These are phyloP conservation scores for Eucalyptus pumila DNA, from an alignment of 345 rosid species.

Conservation along the genomic window DNA sequence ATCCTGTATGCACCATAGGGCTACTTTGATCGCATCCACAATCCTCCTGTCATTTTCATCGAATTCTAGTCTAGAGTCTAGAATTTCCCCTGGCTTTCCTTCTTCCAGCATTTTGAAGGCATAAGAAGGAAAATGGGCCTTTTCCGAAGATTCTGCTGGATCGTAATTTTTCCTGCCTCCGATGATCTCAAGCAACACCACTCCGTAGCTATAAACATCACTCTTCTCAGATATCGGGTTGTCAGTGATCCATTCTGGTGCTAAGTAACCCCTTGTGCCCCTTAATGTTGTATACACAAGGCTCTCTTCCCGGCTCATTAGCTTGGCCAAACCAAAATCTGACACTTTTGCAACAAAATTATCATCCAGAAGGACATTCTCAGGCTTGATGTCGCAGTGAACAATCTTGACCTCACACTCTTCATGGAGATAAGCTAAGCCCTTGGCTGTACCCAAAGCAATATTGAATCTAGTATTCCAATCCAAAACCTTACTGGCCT, in stretches of 20 bases:
- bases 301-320: conserved; percentile 30
- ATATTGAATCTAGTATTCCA: conserved; percentile 28
- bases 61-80: conserved; percentile 13
- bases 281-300: conserved; percentile 22
- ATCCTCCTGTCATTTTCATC: conserved; percentile 4
- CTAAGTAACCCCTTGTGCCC: conserved; percentile 50
- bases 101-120: conserved; percentile 36
- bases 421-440: conserved; percentile 36
- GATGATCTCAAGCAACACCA: conserved; percentile 41
- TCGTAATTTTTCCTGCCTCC: conserved; percentile 35
- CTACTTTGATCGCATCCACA: conserved; percentile 18
- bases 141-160: conserved; percentile 7
- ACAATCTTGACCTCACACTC: conserved; percentile 31
- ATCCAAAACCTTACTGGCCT: conserved; percentile 3
- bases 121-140: conserved; percentile 19
- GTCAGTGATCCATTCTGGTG: conserved; percentile 48
- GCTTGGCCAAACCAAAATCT: conserved; percentile 37
- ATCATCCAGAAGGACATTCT: conserved; percentile 32
- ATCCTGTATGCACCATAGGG: conserved; percentile 42
- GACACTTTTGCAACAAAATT: conserved; percentile 27
- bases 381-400: conserved; percentile 35
- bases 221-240: conserved; percentile 34
- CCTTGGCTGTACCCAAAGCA: conserved; percentile 26
- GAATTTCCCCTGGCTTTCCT: conserved; percentile 17
- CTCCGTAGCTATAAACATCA: conserved; percentile 36